phyloP scores from a whole-genome alignment of 768 basidiomycete species.

The Xerocomellus intermedius region DNA sequence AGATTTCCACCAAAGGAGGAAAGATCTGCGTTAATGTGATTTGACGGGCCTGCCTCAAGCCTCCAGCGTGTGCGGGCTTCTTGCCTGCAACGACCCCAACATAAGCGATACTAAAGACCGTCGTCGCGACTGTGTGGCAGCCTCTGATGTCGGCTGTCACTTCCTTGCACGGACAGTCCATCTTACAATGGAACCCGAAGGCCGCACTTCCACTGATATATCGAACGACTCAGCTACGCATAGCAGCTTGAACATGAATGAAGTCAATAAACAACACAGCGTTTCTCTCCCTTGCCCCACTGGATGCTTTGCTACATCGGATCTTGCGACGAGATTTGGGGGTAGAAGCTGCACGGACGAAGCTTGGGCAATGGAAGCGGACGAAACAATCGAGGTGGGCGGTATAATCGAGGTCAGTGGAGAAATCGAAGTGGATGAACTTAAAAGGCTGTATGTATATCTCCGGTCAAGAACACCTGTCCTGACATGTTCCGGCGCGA shows the following conservation, averaged over 20 bases:
- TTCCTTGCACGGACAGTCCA: background rate
- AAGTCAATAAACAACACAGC: background rate
- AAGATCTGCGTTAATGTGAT: background rate
- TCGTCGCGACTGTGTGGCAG: background rate
- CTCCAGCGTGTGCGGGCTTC: background rate
- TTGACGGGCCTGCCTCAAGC: slow-evolving; percentile 2
- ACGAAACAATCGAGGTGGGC: background rate
- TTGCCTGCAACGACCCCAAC: background rate
- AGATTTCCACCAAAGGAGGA: background rate
- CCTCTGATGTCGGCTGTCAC: background rate
- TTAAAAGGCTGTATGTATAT: background rate
- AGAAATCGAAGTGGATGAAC: background rate
- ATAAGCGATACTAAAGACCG: background rate
- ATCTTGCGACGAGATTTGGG: background rate
- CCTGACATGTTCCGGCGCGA: no score
- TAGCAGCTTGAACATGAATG: background rate
- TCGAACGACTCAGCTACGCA: background rate
- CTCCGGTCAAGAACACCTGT: background rate
- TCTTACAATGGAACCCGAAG: slow-evolving; percentile 4
- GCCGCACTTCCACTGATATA: background rate
- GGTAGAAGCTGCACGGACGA: background rate
- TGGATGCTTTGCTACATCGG: no score
- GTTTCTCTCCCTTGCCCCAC: background rate
- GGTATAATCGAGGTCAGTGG: background rate
- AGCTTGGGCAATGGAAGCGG: background rate